Evolutionary conservation across 2,329 filamentous ascomycete genomes (phyloP), one percentile per base, ranked within the genome.

Genomic region (Sporothrix inflata): DNA sequence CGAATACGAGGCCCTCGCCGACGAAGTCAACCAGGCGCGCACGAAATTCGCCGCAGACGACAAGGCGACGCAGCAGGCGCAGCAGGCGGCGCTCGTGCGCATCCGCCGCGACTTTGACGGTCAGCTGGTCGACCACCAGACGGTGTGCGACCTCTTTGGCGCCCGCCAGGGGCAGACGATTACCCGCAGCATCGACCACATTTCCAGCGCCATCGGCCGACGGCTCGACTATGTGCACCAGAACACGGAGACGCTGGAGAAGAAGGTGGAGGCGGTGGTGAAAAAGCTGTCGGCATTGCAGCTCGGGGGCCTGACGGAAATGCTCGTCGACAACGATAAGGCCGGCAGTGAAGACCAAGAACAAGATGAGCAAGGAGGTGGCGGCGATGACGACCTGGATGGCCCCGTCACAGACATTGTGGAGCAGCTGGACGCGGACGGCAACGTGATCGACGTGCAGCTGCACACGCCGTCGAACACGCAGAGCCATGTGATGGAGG

Each of bases 371-470:
- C 51, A 40, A 9, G 30, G 16, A 1, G 63, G 51, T 3, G 89
- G 90, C 70, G 84, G 86, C 60, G 85, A 84, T 69, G 89, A 92
- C 73, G 91, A 76, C 73, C 89, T 90, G 14, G 90, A 90, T 19
- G 84, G 94, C 69, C 92, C 94, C 0, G 88, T 98, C 73, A 94
- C 92, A 42, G 96, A 98, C 77, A 98, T 99, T 75, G 85, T 94
- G 71, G 96, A 99, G 81, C 90, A 97, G 82, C 84, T 98, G 30
- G 96, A 98, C 78, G 94, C 98, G 9, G 89, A 97, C 12, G 96
- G 91, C 71, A 96, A 97, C 77, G 87, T 98, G 4, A 81, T 97
- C 67, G 92, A 89, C 0, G 89, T 87, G 76, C 87, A 84, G 71
- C 82, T 91, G 40, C 88, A 89, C 49, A 88, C 83, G n/a, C 91